Base-by-base conservation (phyloP, 495 filamentous ascomycete species). In the Pyronema domesticum region DNA sequence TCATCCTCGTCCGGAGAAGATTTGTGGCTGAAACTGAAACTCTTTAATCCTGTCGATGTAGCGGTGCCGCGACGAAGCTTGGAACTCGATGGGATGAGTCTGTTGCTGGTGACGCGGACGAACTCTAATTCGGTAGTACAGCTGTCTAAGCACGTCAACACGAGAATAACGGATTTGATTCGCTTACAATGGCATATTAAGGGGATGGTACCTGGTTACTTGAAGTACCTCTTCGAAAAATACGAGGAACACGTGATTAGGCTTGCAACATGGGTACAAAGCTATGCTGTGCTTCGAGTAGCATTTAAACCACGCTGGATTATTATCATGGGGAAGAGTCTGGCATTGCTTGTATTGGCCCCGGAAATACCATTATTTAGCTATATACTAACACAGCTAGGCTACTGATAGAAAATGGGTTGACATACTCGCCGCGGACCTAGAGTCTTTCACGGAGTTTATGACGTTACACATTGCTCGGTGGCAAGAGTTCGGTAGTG, bases 171-270 rank as follows among this genome's bases (percentile, higher is more conserved):
- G 45, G 55, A 23, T 39, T 58, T 15, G 52, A 58, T 58, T 15
- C 53, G 37, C 19, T 45, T 50, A 14, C 57, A 58, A 37, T 40
- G 46, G 8, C 44, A 53, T 14, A 55, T 58, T 7, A 58, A 51
- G 45, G 30, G 18, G 34, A 36, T 43, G 18, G 23, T 58, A 15
- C 57, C 57, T 10, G 23, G 19, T 19, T 55, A 34, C 14, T 30
- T 58, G n/a, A 51, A 10, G 45, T 42, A 51, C 6, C 55, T 51
- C 30, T 33, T 45, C 10, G 57, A 45, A 49, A 43, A 53, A 7
- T 49, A 7, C 44, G 34, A 45, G 23, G 34, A 34, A 37, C 14
- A 55, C 3, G 8, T 58, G 8, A 51, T 45, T 14, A 5, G 30
- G 9, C n/a, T 7, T 10, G 11, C 13, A 34, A 35, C 39, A 46